These are phyloP conservation scores for Solanum dulcamara DNA, from an alignment of 257 asterid genomes.

Conservation along the genomic window DNA sequence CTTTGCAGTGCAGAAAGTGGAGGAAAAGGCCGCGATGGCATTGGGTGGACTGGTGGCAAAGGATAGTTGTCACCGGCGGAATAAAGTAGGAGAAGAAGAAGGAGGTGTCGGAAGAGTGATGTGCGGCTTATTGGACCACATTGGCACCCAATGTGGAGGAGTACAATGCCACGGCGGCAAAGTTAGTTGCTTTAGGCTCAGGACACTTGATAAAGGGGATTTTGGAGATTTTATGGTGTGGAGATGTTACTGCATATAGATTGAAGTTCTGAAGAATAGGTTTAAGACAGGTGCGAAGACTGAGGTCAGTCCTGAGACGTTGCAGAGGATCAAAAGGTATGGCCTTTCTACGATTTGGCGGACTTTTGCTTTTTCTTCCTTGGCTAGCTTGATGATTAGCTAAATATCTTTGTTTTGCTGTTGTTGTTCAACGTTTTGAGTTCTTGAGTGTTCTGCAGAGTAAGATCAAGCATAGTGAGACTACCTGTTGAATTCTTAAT, in stretches of 20 bases:
- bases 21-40: slow-evolving; percentile 26
- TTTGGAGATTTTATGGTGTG: slow-evolving; percentile 88
- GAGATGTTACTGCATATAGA: slow-evolving; percentile 78
- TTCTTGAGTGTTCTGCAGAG: not conserved
- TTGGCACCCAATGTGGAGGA: slow-evolving; percentile 96
- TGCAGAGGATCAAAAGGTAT: slow-evolving; percentile 77
- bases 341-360: not conserved
- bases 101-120: slow-evolving; percentile 62
- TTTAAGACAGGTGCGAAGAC: slow-evolving; percentile 39
- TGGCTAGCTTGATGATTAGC: not conserved
- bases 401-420: not conserved
- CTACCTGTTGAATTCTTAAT: not conserved
- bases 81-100: slow-evolving; percentile 48
- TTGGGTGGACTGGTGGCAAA: slow-evolving; percentile 36
- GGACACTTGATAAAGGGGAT: slow-evolving; percentile 86
- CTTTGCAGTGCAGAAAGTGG: slow-evolving; percentile 61
- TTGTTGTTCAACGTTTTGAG: not conserved
- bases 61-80: slow-evolving; percentile 43
- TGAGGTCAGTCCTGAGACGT: slow-evolving; percentile 57
- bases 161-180: slow-evolving; percentile 74
- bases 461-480: not conserved
- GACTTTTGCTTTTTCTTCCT: not conserved
- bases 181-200: slow-evolving; percentile 72
- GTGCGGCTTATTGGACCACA: slow-evolving; percentile 92
- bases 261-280: slow-evolving; percentile 58